Percentiles rank a stretch among this genome's conserved stretches.
These are phyloP conservation scores for Ceratobasidium papillatum DNA, from an alignment of 1,284 basidiomycete genomes.

Conservation along the genomic window DNA sequence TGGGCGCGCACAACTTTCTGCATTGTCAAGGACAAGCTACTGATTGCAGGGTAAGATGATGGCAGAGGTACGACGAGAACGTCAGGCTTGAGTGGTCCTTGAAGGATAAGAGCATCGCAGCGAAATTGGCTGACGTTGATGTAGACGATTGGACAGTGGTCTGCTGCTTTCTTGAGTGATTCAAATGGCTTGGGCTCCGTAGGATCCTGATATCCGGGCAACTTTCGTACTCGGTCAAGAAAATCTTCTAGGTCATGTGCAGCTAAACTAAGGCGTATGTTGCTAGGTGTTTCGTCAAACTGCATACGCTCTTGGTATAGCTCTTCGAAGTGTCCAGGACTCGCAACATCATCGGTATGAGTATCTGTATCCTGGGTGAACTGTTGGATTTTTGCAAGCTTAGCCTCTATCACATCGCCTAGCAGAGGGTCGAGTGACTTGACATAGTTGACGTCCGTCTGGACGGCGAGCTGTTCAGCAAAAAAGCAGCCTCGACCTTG, in stretches of 20 bases:
- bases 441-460: slow-evolving; percentile 11
- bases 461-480: slow-evolving; percentile 16
- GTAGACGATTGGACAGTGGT: background rate
- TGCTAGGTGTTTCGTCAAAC: background rate
- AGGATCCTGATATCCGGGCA: slow-evolving; percentile 8
- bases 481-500: slow-evolving; percentile 25
- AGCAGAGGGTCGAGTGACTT: background rate
- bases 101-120: slow-evolving; percentile 17
- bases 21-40: background rate
- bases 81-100: background rate
- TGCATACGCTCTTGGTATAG: background rate
- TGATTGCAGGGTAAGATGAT: background rate
- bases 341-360: background rate
- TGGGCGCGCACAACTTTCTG: background rate
- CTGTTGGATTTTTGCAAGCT: slow-evolving; percentile 2
- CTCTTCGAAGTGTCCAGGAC: background rate
- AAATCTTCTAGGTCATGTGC: background rate
- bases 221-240: background rate
- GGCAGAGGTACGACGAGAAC: slow-evolving; percentile 1
- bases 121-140: slow-evolving; percentile 16
- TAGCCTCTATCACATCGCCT: slow-evolving; percentile 9
- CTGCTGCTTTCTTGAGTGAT: background rate
- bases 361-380: background rate
- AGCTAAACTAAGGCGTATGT: background rate
- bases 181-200: background rate